Conservation (phyloP, 441 rosid species). For the Gossypium schwendimanii region DNA sequence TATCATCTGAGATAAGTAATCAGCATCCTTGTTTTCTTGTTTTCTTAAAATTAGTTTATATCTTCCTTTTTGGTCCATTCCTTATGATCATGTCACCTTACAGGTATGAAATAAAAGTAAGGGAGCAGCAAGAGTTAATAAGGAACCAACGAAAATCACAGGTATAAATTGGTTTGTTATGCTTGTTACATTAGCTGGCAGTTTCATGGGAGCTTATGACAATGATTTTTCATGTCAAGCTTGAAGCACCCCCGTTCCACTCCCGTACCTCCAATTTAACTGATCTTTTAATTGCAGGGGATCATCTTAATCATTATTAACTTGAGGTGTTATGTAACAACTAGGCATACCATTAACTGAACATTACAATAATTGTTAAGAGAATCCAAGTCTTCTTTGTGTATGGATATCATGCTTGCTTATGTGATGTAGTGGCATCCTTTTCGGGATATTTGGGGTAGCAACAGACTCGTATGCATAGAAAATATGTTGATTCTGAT, state of each 20-base stretch:
- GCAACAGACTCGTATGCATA: background rate
- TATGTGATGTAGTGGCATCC: background rate
- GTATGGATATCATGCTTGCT: background rate
- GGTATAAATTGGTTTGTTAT: conserved; percentile 27
- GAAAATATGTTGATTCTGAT: background rate
- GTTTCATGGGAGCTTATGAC: background rate
- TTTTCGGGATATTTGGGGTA: background rate
- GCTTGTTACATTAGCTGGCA: background rate
- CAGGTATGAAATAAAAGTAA: conserved; percentile 85
- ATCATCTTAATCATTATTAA: background rate
- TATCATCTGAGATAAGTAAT: background rate
- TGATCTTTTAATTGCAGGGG: background rate
- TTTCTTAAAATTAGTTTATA: conserved; percentile 1
- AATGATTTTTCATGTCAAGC: background rate
- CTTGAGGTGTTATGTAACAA: background rate
- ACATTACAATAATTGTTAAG: background rate
- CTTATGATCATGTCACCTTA: conserved; percentile 18
- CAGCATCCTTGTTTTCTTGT: background rate
- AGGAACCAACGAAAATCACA: conserved; percentile 68
- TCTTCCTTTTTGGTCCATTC: conserved; percentile 14
- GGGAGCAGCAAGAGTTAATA: conserved; percentile 80
- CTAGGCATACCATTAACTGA: background rate
- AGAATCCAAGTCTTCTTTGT: background rate
- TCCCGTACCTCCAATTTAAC: background rate
- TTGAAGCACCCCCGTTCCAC: background rate